These are phyloP conservation scores for Coemansia sp. DNA, from an alignment of 371 early-diverging fungal genomes.

Conservation along the genomic window DNA sequence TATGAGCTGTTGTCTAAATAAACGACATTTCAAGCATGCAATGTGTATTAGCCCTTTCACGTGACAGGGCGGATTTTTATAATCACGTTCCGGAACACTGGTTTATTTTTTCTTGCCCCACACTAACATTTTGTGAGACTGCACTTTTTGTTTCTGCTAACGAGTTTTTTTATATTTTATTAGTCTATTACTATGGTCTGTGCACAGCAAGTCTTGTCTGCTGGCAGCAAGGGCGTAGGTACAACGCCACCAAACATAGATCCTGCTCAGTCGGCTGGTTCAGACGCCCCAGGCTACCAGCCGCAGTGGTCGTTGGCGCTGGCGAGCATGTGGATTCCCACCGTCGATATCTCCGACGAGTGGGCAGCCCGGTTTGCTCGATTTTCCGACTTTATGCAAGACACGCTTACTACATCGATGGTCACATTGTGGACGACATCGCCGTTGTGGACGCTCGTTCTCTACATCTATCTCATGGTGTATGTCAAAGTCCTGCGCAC, in stretches of 20 bases:
- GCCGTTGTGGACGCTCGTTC: constrained; percentile 12
- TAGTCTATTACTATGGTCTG: not conserved
- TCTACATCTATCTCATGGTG: constrained; percentile 25
- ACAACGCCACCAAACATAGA: not conserved
- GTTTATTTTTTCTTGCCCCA: not conserved
- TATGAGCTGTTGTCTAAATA: not conserved
- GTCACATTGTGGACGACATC: constrained; percentile 46
- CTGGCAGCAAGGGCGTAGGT: not conserved
- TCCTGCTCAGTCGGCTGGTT: not conserved
- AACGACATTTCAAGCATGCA: too few species aligned
- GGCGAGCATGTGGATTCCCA: constrained; percentile 10
- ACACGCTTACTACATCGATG: constrained; percentile 37
- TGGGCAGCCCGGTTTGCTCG: constrained; percentile 19
- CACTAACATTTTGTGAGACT: not conserved
- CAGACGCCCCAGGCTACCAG: not conserved
- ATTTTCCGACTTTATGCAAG: constrained; percentile 21
- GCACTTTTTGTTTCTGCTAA: not conserved
- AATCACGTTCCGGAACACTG: too few species aligned
- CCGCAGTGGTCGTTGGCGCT: constrained; percentile 7
- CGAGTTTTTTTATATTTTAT: not conserved
- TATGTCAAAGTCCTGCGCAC: constrained; percentile 18
- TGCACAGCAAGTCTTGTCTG: not conserved
- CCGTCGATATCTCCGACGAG: constrained; percentile 20
- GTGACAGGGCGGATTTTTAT: not conserved
- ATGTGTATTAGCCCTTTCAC: not conserved